Conservation (phyloP, 129 eudicot genomes). For the Lonicera japonica region DNA sequence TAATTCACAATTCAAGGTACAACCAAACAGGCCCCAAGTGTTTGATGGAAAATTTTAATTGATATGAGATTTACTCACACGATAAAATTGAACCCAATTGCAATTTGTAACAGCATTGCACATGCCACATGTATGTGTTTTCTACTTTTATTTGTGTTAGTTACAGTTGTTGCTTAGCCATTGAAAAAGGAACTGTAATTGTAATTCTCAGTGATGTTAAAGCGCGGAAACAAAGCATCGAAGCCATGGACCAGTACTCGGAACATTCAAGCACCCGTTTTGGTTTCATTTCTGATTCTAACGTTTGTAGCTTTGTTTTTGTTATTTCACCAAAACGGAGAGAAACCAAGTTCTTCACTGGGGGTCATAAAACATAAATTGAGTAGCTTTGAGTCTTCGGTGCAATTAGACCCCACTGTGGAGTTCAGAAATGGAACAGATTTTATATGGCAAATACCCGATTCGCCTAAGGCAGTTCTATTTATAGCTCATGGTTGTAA, state of each 20-base stretch:
- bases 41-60: not conserved
- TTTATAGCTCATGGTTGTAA: slow-evolving; percentile 90
- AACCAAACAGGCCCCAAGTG: not conserved
- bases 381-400: slow-evolving; percentile 25
- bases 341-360: slow-evolving; percentile 28
- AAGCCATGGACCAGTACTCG: slow-evolving; percentile 16
- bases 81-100: no score
- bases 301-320: slow-evolving; percentile 29
- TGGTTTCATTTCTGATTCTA: slow-evolving; percentile 27
- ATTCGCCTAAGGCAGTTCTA: slow-evolving; percentile 60
- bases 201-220: slow-evolving; percentile 5
- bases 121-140: not conserved
- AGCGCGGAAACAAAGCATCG: slow-evolving; percentile 20
- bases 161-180: not conserved
- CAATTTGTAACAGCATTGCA: no score
- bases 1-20: not conserved
- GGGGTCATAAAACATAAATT: slow-evolving; percentile 13
- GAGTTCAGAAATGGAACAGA: slow-evolving; percentile 47
- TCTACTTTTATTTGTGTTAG: not conserved
- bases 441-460: slow-evolving; percentile 76
- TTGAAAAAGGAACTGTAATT: not conserved
- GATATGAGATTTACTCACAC: no score
- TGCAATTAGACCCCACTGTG: slow-evolving; percentile 42
- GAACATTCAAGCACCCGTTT: slow-evolving; percentile 23
- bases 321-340: slow-evolving; percentile 24